These are phyloP conservation scores for Talaromyces adpressus DNA, from an alignment of 495 filamentous ascomycete genomes.

Conservation along the genomic window DNA sequence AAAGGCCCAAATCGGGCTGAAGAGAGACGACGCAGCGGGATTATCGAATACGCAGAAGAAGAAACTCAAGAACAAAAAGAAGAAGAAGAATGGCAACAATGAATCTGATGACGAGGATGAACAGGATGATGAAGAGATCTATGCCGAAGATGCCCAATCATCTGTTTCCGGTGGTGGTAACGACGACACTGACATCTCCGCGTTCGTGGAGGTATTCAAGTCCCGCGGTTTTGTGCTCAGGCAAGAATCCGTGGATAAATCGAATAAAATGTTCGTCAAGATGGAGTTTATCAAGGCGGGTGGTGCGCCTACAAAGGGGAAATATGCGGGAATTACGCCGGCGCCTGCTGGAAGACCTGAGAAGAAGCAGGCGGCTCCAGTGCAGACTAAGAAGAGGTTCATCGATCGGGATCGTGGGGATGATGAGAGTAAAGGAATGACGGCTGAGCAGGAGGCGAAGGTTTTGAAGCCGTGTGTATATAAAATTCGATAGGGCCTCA, in stretches of 20 bases:
- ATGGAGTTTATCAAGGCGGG: slow-evolving; percentile 85
- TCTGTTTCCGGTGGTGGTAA: slow-evolving; percentile 22
- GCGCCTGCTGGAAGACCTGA: slow-evolving; percentile 16
- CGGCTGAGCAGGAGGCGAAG: slow-evolving; percentile 50
- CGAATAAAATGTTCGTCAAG: slow-evolving; percentile 96
- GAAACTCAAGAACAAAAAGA: slow-evolving; percentile 34
- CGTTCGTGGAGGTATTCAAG: slow-evolving; percentile 77
- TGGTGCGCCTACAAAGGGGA: slow-evolving; percentile 58
- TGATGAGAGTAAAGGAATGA: slow-evolving; percentile 39
- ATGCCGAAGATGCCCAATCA: slow-evolving; percentile 36
- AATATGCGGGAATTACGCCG: slow-evolving; percentile 44
- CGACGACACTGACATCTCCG: slow-evolving; percentile 76
- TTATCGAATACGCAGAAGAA: slow-evolving; percentile 48
- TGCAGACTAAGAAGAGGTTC: slow-evolving; percentile 49
- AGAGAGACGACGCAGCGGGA: slow-evolving; percentile 52
- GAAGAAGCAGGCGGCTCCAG: slow-evolving; percentile 18
- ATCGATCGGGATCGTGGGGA: slow-evolving; percentile 48
- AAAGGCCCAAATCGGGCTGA: slow-evolving; percentile 49
- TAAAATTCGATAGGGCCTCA: slow-evolving; percentile 62
- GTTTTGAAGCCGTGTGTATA: slow-evolving; percentile 96
- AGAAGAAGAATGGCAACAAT: slow-evolving; percentile 23
- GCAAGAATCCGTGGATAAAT: slow-evolving; percentile 60
- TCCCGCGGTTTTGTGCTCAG: slow-evolving; percentile 71
- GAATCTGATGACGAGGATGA: slow-evolving; percentile 29
- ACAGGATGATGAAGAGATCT: slow-evolving; percentile 35